Conservation (phyloP, 2,329 filamentous ascomycete species). For the Orbilia javanica region DNA sequence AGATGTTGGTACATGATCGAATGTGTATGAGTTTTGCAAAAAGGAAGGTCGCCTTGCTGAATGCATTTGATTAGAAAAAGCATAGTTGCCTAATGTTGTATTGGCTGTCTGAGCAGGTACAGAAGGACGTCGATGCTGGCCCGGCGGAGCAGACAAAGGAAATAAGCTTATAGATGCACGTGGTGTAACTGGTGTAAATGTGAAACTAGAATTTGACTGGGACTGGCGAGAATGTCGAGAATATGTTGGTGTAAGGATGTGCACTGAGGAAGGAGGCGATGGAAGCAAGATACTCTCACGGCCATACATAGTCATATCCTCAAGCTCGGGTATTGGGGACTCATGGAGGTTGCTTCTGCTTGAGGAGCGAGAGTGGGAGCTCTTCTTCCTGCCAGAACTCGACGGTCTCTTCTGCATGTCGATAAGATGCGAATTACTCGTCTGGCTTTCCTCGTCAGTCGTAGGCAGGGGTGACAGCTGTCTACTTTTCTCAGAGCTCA, state of each 20-base stretch:
- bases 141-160: slow-evolving; percentile 50
- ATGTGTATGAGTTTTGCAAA: slow-evolving; percentile 46
- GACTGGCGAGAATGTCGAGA: slow-evolving; percentile 53
- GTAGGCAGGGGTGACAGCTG: slow-evolving; percentile 48
- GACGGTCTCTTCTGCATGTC: slow-evolving; percentile 47
- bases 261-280: slow-evolving; percentile 43
- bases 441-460: slow-evolving; percentile 31
- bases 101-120: slow-evolving; percentile 28
- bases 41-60: slow-evolving; percentile 44
- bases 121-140: slow-evolving; percentile 30
- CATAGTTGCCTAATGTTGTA: slow-evolving; percentile 29
- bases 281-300: slow-evolving; percentile 51
- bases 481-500: slow-evolving; percentile 46
- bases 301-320: slow-evolving; percentile 48
- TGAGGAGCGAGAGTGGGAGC: slow-evolving; percentile 53
- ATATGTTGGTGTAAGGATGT: slow-evolving; percentile 45
- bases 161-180: slow-evolving; percentile 52
- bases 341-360: slow-evolving; percentile 50
- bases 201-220: slow-evolving; percentile 54
- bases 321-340: slow-evolving; percentile 41
- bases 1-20: slow-evolving; percentile 23
- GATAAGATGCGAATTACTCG: slow-evolving; percentile 26
- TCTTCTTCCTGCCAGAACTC: slow-evolving; percentile 39
- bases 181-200: slow-evolving; percentile 49
- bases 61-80: slow-evolving; percentile 30